Base-by-base conservation (phyloP, 2,329 filamentous ascomycete species). In the Neonectria ditissima region DNA sequence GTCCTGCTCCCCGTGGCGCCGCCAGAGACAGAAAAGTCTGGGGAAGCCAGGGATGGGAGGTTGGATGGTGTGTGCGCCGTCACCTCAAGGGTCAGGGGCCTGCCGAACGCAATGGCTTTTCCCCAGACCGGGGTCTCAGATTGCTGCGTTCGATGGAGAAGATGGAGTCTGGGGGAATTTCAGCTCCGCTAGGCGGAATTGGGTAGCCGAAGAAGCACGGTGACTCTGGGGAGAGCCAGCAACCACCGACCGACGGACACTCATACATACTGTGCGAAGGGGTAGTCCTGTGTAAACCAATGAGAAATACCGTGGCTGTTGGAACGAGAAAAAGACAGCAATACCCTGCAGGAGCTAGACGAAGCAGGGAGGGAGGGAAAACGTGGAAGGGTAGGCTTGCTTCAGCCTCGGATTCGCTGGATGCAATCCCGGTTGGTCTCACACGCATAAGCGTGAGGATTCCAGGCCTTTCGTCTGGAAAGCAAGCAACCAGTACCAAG, bases 11-110 rank as follows among this genome's bases (percentile, higher is more conserved):
- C 44, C 55, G 50, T 63, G 55, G 63, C 55, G 55, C 37, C 45
- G 65, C 43, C 50, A 51, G 22, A 65, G 61, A 55, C 62, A 66
- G 55, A 44, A 73, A 69, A 77, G 76, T 77, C 75, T 69, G 75
- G 75, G 75, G 75, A 76, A 77, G 68, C 47, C 75, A 75, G 73
- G 75, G 75, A 73, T 74, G 62, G 57, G 56, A 66, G n/a, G 65
- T 50, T 58, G 53, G 60, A 63, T 72, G 68, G 75, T 74, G 72
- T 70, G 74, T 72, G 71, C 72, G 55, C 73, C 68, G 59, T 70
- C 69, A 68, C 68, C 56, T 58, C 65, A 67, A 66, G 66, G 60
- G 56, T 63, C 61, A 72, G 71, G 74, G 74, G 58, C 69, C 60
- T 66, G 59, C 65, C 68, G 67, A 73, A 69, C 66, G 63, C 63